phyloP scores from a whole-genome alignment of 768 basidiomycete species.

The Pisolithus tinctorius region DNA sequence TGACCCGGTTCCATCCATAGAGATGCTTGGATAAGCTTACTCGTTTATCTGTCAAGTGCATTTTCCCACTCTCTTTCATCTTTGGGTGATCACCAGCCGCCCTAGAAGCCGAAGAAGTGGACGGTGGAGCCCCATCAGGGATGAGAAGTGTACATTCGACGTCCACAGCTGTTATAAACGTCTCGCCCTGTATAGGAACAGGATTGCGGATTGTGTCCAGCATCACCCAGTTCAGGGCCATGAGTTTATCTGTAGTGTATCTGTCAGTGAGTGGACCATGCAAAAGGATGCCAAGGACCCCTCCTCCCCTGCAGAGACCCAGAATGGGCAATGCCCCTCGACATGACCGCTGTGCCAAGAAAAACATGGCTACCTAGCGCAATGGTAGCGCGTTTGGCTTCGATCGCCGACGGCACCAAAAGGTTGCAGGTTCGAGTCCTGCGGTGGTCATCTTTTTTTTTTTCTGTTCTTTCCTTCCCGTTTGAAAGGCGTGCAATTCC shows the following conservation, averaged over 20 bases:
- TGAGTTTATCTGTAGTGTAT: constrained; percentile 18
- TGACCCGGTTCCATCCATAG: too few species aligned
- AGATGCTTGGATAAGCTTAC: constrained; percentile 32
- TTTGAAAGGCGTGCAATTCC: not conserved
- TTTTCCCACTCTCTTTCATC: constrained; percentile 50
- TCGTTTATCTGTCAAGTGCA: constrained; percentile 67
- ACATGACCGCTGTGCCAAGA: not conserved
- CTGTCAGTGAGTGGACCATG: not conserved
- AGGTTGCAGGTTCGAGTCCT: constrained; percentile 97
- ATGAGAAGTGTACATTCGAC: constrained; percentile 54
- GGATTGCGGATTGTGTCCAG: constrained; percentile 49
- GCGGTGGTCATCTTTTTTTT: constrained; percentile 62
- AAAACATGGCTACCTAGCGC: constrained; percentile 65
- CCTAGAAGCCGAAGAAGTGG: constrained; percentile 31
- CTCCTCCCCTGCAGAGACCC: too few species aligned
- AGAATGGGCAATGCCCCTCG: too few species aligned
- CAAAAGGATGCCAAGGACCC: not conserved
- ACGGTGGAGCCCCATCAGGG: constrained; percentile 45
- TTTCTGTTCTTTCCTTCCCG: too few species aligned
- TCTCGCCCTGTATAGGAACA: constrained; percentile 59
- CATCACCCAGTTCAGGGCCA: constrained; percentile 81
- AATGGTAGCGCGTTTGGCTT: constrained; percentile 97
- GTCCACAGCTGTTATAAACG: constrained; percentile 48
- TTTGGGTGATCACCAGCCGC: constrained; percentile 51
- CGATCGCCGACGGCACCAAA: constrained; percentile 77